These are phyloP conservation scores for Termitomyces sp. DNA, from an alignment of 768 basidiomycete genomes.

Conservation along the genomic window DNA sequence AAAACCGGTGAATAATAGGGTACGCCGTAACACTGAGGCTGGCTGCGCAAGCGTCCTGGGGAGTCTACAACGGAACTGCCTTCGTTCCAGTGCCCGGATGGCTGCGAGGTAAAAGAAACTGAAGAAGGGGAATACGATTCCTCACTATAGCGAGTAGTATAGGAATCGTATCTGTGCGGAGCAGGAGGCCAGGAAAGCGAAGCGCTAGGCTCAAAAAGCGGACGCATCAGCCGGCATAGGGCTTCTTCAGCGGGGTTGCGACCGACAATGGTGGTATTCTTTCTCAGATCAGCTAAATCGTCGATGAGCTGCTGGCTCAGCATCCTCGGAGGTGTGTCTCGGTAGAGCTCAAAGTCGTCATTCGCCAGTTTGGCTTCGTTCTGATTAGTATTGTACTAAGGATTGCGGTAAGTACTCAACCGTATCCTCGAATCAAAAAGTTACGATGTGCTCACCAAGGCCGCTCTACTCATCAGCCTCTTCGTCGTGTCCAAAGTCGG, in stretches of 20 bases:
- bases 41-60: not conserved
- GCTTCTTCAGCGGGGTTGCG: not conserved
- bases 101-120: not conserved
- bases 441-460: not conserved
- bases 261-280: not conserved
- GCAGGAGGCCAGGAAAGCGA: not conserved
- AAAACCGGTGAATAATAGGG: not conserved
- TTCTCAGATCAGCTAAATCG: constrained; percentile 3
- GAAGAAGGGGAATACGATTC: not conserved
- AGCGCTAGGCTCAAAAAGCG: not conserved
- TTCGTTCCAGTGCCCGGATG: not conserved
- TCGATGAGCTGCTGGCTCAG: not conserved
- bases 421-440: not conserved
- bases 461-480: not conserved
- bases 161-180: not conserved
- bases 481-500: not conserved
- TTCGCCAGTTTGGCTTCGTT: not conserved
- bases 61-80: not conserved
- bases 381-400: not conserved
- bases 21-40: not conserved
- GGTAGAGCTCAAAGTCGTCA: not conserved
- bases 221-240: not conserved
- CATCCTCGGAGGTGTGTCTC: not conserved
- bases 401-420: not conserved
- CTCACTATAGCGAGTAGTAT: not conserved